Percentiles rank a stretch among this genome's conserved stretches.
Evolutionary conservation across 345 rosid species (phyloP).

Genomic region (Boechera retrofracta): DNA sequence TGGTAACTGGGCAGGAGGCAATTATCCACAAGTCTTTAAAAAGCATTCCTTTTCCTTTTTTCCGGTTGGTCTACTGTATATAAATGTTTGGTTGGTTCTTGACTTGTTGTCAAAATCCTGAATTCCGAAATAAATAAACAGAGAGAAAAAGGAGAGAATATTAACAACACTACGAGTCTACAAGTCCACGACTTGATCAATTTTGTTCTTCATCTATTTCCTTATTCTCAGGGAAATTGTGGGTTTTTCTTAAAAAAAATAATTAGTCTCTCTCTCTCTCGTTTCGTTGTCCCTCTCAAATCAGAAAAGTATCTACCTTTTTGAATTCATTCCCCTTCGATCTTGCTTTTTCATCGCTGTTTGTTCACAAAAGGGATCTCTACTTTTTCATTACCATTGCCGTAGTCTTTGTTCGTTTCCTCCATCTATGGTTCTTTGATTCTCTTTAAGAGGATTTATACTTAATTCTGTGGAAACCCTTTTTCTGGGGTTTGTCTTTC

Average conservation of each 20-base stretch:
- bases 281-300: constrained; percentile 23
- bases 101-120: not conserved
- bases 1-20: not conserved
- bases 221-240: constrained; percentile 36
- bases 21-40: constrained; percentile 35
- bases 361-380: constrained; percentile 29
- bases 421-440: constrained; percentile 15
- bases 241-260: not conserved
- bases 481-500: constrained; percentile 28
- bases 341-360: constrained; percentile 30
- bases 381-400: constrained; percentile 20
- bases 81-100: constrained; percentile 31
- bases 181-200: constrained; percentile 32
- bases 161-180: constrained; percentile 21
- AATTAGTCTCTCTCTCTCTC: not conserved
- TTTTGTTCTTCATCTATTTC: constrained; percentile 25
- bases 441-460: constrained; percentile 14
- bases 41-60: not conserved
- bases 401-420: constrained; percentile 27
- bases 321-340: constrained; percentile 29
- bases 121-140: not conserved
- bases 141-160: not conserved
- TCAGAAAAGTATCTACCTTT: constrained; percentile 43
- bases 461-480: constrained; percentile 14
- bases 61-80: constrained; percentile 10